Evolutionary conservation across 192 early-diverging fungal species (phyloP).

Genomic region (Geosiphon pyriformis): DNA sequence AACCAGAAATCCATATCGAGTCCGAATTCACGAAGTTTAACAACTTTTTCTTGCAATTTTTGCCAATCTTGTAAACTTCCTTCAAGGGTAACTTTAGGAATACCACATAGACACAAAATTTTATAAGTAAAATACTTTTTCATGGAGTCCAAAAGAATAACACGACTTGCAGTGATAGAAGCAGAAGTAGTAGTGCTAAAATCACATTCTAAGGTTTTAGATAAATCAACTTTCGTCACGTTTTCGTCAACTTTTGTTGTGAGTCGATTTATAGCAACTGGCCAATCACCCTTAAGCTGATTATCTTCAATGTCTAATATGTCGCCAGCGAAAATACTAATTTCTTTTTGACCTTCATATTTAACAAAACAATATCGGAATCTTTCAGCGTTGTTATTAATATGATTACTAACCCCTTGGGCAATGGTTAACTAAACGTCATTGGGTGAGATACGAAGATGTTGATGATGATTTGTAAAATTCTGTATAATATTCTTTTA

Average conservation of each 20-base stretch:
- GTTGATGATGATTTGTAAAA: no score
- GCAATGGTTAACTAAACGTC: no score
- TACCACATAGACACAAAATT: conserved; percentile 7
- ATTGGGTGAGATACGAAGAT: no score
- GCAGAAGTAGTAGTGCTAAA: conserved; percentile 2
- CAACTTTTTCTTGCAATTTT: conserved; percentile 1
- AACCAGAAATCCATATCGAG: conserved; percentile 23
- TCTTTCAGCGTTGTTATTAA: conserved; percentile 16
- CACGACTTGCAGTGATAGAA: conserved; percentile 1
- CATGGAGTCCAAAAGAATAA: conserved; percentile 8
- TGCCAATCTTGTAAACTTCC: conserved; percentile 13
- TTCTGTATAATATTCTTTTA: no score
- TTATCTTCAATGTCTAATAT: not conserved
- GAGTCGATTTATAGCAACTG: not conserved
- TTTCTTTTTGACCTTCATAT: not conserved
- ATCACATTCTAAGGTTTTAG: conserved; percentile 12
- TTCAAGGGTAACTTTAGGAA: conserved; percentile 10
- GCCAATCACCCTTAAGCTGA: conserved; percentile 9
- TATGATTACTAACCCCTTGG: no score
- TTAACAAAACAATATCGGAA: not conserved
- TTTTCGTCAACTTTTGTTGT: not conserved
- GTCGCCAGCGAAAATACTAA: conserved; percentile 5
- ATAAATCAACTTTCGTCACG: conserved; percentile 1
- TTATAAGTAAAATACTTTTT: not conserved
- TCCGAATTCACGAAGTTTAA: no score